Base-by-base conservation (phyloP, 2,329 filamentous ascomycete genomes). In the Aaosphaeria pasadenensis region DNA sequence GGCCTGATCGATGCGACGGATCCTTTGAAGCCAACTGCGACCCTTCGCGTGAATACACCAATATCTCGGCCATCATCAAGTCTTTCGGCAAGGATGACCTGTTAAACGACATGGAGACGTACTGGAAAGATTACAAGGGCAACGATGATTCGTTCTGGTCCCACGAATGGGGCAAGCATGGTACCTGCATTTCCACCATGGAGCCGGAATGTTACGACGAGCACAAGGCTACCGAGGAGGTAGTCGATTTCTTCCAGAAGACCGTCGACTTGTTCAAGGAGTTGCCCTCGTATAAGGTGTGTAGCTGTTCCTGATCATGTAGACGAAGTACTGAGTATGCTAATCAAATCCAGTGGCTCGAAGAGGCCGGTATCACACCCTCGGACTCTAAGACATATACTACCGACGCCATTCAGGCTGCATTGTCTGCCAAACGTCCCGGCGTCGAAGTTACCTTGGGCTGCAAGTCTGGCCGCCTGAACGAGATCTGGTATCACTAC, bases 131-230 rank as follows among this genome's bases (percentile, higher is more conserved):
- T 61, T 81, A 84, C 67, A 64, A 79, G 43, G 85, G 85, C 47
- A 70, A 83, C 39, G 81, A 86, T 55, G 79, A 85, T 57, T 71
- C 70, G 7, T 82, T 89, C 58, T 89, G 86, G 86, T 76, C 81
- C 57, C 84, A 87, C 68, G 86, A 89, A 63, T 89, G 84, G 80
- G 76, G 78, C 66, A 88, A 87, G 66, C 85, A 89, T 65, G 86
- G 87, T 31, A 88, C 85, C 9, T 89, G 86, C 71, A 83, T 89
- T 60, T 84, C 81, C 62, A 89, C 86, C 0, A 78, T 89, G 41
- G 71, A 84, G 2, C 79, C 84, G 0, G 61, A 71, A 17, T 89
- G 86, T 75, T 89, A 88, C 71, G 72, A 73, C 35, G 71, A 78
- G 47, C 79, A 80, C 59, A 69, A 75, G 47, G 68, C 78, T 0